Base-by-base conservation (phyloP, 805 yeast species). In the Wickerhamomyces chambardii region DNA sequence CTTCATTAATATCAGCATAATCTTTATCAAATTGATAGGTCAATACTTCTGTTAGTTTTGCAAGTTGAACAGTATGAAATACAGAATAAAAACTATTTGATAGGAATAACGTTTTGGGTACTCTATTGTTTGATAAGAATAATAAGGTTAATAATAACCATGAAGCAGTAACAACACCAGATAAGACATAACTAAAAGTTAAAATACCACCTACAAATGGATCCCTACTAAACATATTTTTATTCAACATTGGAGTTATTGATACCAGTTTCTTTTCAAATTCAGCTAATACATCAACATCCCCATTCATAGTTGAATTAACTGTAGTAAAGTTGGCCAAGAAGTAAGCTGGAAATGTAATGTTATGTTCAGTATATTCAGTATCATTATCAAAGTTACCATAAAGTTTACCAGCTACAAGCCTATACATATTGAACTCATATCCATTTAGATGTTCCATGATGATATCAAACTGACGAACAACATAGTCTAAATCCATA, bases 121-220 rank as follows among this genome's bases (percentile, higher is more conserved):
- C 71, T 18, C 71, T 59, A 43, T 73, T 73, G 28, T 70, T 73
- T 16, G 75, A 68, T 24, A 84, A 51, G 16, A 71, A 48, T 30
- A 81, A 60, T 25, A 82, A 55, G 15, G 81, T 40, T 34, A 79
- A 57, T 18, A 84, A 60, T 75, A 83, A 74, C 94, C 94, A 84
- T 19, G 78, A 63, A 14, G 79, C 68, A 6, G 75, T 73, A 40
- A 75, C 73, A 15, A 73, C 61, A 0, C 78, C 73, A 36, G 74
- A 64, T 4, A 70, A 49, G n/a, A 69, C 68, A 54, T 73, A 77
- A 30, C 71, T 56, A 4, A 76, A 56, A 29, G 66, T 52, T 3
- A 66, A 51, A 31, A 64, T 60, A 14, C 73, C 61, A 17, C 55
- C 51, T 4, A 46, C 40, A 36, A 66, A 68, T 2, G 46, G 38